Conservation (phyloP, 352 stramenopile genomes). For the Phytophthora rubi region DNA sequence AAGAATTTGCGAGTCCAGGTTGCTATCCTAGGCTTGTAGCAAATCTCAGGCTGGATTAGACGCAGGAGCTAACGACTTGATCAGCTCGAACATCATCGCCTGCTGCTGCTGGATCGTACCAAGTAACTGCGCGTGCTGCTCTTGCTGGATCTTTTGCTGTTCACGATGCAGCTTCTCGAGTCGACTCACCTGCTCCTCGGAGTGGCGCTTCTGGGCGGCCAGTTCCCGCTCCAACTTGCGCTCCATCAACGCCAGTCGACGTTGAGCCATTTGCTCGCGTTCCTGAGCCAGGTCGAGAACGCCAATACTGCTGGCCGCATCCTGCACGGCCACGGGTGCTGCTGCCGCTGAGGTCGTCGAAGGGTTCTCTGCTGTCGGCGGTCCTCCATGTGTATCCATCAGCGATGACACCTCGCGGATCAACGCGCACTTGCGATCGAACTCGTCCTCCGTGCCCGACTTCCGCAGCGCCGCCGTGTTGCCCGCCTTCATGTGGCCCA, state of each 20-base stretch:
- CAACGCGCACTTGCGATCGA: slow-evolving; percentile 27
- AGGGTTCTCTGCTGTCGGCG: not conserved
- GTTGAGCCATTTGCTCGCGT: slow-evolving; percentile 23
- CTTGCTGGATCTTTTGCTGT: slow-evolving; percentile 33
- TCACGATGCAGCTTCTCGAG: slow-evolving; percentile 31
- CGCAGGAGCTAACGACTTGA: slow-evolving; percentile 19
- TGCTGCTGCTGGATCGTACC: slow-evolving; percentile 41
- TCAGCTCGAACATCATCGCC: slow-evolving; percentile 35
- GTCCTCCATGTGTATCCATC: slow-evolving; percentile 7
- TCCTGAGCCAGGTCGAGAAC: slow-evolving; percentile 5
- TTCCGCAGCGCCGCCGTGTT: slow-evolving; percentile 38
- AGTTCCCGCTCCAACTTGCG: slow-evolving; percentile 37
- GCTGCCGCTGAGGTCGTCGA: not conserved
- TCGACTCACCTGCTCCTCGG: slow-evolving; percentile 33
- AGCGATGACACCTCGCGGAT: slow-evolving; percentile 20
- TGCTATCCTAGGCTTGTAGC: not conserved
- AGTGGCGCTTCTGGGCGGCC: slow-evolving; percentile 30
- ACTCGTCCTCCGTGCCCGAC: slow-evolving; percentile 32
- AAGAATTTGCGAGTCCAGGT: too few relatives aligned
- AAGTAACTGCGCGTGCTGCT: slow-evolving; percentile 32
- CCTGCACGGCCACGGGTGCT: not conserved
- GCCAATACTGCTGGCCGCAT: not conserved
- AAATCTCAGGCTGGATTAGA: too few relatives aligned
- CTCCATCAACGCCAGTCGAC: slow-evolving; percentile 35
- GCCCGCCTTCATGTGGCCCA: slow-evolving; percentile 25